Conservation (phyloP, 345 rosid species). For the Physaria fendleri region DNA sequence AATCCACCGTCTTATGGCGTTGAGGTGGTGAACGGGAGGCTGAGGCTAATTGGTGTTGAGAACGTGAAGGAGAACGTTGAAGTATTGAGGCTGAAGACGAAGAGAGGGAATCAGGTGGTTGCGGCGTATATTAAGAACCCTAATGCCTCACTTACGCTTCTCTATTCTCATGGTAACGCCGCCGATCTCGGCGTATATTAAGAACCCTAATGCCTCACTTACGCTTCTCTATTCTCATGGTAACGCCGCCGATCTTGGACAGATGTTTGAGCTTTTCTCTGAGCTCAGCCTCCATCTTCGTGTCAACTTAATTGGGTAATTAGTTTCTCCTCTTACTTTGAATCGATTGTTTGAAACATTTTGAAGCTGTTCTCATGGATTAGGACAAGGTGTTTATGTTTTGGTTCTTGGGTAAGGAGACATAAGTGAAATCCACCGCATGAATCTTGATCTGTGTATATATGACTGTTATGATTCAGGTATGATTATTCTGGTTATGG, state of each 20-base stretch:
- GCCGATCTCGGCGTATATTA: conserved; percentile 65
- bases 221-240: conserved; percentile 39
- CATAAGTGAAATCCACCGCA: not conserved
- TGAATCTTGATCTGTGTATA: not conserved
- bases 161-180: conserved; percentile 96
- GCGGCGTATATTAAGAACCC: conserved; percentile 77
- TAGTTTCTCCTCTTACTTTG: not conserved
- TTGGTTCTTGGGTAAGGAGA: too few species aligned
- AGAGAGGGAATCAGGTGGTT: conserved; percentile 77
- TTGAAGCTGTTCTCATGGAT: not conserved
- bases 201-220: conserved; percentile 65
- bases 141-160: conserved; percentile 51
- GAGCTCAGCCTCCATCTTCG: conserved; percentile 74
- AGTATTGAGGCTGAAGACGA: conserved; percentile 56
- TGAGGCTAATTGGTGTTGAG: conserved; percentile 47
- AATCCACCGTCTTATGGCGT: conserved; percentile 75
- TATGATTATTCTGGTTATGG: conserved; percentile 97
- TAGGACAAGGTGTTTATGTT: not conserved
- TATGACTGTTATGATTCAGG: conserved; percentile 26
- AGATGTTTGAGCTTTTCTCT: conserved; percentile 69
- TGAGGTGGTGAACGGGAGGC: conserved; percentile 42
- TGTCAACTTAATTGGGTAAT: conserved; percentile 84
- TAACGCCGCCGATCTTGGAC: conserved; percentile 96
- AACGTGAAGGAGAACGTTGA: conserved; percentile 57
- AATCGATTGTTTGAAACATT: not conserved